Evolutionary conservation across 1,284 basidiomycete genomes (phyloP).

Genomic region (Heliocybe sulcata): DNA sequence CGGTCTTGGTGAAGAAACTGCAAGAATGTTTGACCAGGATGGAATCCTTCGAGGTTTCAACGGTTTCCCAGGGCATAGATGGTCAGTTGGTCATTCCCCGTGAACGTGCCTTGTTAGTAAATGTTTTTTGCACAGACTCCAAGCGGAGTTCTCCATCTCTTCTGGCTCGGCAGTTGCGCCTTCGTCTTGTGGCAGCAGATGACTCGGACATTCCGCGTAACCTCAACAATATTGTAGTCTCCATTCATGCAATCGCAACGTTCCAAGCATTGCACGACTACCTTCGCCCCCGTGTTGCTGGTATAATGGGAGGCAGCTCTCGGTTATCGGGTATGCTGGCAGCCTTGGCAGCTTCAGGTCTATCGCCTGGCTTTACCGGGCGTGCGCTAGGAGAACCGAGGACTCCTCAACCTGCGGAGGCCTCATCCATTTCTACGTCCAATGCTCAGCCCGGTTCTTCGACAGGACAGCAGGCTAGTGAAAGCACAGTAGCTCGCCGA

Average conservation of each 20-base stretch:
- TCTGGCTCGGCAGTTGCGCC: slow-evolving; percentile 81
- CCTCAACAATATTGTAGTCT: slow-evolving; percentile 86
- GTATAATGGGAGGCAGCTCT: slow-evolving; percentile 56
- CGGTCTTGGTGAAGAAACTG: slow-evolving; percentile 86
- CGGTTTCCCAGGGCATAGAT: slow-evolving; percentile 71
- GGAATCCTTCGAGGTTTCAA: slow-evolving; percentile 92
- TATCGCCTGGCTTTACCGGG: slow-evolving; percentile 33
- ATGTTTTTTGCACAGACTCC: slow-evolving; percentile 46
- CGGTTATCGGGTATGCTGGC: slow-evolving; percentile 88
- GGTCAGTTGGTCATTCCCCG: slow-evolving; percentile 39
- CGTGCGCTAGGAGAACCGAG: slow-evolving; percentile 12
- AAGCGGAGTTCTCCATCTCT: slow-evolving; percentile 82
- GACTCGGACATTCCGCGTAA: slow-evolving; percentile 82
- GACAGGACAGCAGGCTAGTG: slow-evolving; percentile 10
- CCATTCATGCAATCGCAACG: slow-evolving; percentile 94
- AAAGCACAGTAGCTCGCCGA: slow-evolving; percentile 40
- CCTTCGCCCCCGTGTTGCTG: slow-evolving; percentile 84
- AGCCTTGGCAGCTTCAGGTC: slow-evolving; percentile 75
- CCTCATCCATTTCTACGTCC: slow-evolving; percentile 24
- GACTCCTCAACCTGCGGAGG: slow-evolving; percentile 23
- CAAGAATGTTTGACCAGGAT: slow-evolving; percentile 91
- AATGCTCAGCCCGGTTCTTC: slow-evolving; percentile 7
- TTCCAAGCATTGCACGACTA: slow-evolving; percentile 95
- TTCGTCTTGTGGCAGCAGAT: slow-evolving; percentile 83
- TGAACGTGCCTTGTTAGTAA: neutral